Evolutionary conservation across 306 rosid species (phyloP).

Genomic region (Malus domestica): ASM211411v1 NC_041800.1:19870733-19871232

Average conservation of each 20-base stretch:
- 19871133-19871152: conserved; percentile 7
- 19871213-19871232: neutral
- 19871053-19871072: conserved; percentile 11
- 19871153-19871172: neutral
- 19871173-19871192: neutral
- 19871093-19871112: conserved; percentile 8
- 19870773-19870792: conserved; percentile 41
- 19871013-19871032: neutral
- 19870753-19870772: conserved; percentile 48
- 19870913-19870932: neutral
- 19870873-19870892: neutral
- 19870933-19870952: neutral
- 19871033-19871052: neutral
- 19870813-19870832: neutral
- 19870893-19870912: neutral
- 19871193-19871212: neutral
- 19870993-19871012: neutral
- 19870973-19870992: conserved; percentile 6
- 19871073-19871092: conserved; percentile 1
- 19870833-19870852: neutral
- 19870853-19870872: neutral
- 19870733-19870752: conserved; percentile 4
- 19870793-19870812: conserved; percentile 19
- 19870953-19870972: neutral
- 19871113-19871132: neutral